Percentiles rank a stretch among this genome's conserved stretches.
Evolutionary conservation across 345 rosid species (phyloP).

Genomic region (Eucalyptus polyanthemos): DNA sequence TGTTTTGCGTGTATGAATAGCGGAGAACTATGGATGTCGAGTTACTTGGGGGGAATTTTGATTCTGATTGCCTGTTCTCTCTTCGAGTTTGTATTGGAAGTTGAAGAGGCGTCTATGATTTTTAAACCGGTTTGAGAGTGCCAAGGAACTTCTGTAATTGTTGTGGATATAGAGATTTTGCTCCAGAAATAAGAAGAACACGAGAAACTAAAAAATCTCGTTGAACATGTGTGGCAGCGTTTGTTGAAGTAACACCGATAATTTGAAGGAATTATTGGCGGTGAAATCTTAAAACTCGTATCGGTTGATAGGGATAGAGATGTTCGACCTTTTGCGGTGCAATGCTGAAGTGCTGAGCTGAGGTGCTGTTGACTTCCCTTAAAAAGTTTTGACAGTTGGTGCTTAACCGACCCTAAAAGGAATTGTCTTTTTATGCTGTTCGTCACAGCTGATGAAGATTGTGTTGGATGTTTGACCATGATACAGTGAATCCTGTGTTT

Average conservation of each 20-base stretch:
- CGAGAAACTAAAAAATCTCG: neutral
- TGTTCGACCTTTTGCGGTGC: neutral
- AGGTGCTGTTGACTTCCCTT: neutral
- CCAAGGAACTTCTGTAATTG: neutral
- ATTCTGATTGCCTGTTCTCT: neutral
- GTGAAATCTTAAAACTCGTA: neutral
- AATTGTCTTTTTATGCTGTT: neutral
- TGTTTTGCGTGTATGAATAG: neutral
- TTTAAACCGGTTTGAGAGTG: neutral
- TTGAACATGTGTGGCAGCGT: neutral
- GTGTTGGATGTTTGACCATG: neutral
- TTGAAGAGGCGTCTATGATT: neutral
- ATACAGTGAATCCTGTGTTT: neutral
- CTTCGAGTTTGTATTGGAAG: neutral
- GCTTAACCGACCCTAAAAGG: neutral
- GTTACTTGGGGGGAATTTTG: neutral
- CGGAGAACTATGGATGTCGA: neutral
- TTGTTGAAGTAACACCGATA: neutral
- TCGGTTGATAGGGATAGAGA: neutral
- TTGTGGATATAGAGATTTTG: neutral
- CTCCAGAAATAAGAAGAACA: neutral
- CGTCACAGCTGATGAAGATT: neutral
- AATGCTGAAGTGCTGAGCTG: neutral
- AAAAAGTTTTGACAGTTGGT: neutral
- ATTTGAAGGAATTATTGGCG: neutral